A percentile compares a stretch with the other conserved stretches of the same genome.
Evolutionary conservation across 108 stramenopile genomes (phyloP).

Genomic region (Pseudonitzschia multistriata): DNA sequence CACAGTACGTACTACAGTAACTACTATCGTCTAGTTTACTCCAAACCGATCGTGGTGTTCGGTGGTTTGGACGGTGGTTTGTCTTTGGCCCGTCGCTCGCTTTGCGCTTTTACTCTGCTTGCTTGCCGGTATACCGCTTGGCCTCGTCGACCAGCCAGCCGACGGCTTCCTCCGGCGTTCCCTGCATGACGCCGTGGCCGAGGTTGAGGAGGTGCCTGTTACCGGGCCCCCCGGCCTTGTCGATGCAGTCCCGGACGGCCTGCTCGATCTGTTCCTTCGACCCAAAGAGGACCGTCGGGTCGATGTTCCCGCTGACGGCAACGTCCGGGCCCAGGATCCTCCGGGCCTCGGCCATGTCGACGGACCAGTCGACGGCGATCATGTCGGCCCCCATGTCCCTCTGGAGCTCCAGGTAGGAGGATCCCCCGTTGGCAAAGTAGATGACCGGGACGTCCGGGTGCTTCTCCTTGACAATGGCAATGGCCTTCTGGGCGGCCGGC

Average conservation of each 20-base stretch:
- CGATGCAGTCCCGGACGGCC: conserved; percentile 89
- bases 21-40: too few species aligned
- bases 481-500: conserved; percentile 85
- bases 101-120: conserved; percentile 12
- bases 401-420: conserved; percentile 88
- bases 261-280: conserved; percentile 84
- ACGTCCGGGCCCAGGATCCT: conserved; percentile 77
- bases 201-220: conserved; percentile 89
- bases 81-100: too few species aligned
- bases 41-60: too few species aligned
- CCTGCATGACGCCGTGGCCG: conserved; percentile 98
- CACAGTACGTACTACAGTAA: too few species aligned
- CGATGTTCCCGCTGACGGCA: conserved; percentile 91
- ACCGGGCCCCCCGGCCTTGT: conserved; percentile 91
- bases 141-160: conserved; percentile 90
- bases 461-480: conserved; percentile 82
- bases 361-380: conserved; percentile 89
- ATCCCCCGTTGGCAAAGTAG: conserved; percentile 97
- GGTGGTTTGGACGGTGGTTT: too few species aligned
- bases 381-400: conserved; percentile 88
- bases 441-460: conserved; percentile 94
- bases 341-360: conserved; percentile 85
- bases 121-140: conserved; percentile 68
- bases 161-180: conserved; percentile 93
- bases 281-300: conserved; percentile 93